Conservation (phyloP, 805 yeast species). For the Zygosaccharomyces rouxii region DNA sequence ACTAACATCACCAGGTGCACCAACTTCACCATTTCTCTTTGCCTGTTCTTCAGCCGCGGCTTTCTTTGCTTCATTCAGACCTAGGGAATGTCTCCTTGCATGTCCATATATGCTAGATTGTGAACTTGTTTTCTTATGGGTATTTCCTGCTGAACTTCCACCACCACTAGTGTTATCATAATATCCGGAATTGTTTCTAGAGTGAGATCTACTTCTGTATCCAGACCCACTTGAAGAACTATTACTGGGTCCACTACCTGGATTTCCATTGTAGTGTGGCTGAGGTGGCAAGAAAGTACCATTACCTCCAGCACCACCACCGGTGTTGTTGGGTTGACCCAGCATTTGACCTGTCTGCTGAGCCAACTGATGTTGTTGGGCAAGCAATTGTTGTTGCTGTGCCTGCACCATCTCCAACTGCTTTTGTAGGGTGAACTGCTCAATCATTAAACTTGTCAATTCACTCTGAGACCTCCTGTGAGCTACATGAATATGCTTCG, state of each 20-base stretch:
- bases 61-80: constrained; percentile 84
- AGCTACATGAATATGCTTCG: constrained; percentile 81
- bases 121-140: constrained; percentile 50
- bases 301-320: constrained; percentile 14
- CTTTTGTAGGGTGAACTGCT: constrained; percentile 81
- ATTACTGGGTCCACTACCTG: constrained; percentile 2
- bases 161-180: constrained; percentile 20
- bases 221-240: constrained; percentile 14
- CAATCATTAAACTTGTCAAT: constrained; percentile 86
- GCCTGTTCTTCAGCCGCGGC: constrained; percentile 93
- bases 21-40: constrained; percentile 44
- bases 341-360: constrained; percentile 54
- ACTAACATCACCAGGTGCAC: neutral
- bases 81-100: constrained; percentile 85
- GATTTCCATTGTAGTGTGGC: constrained; percentile 24
- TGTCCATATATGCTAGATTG: constrained; percentile 59
- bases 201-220: constrained; percentile 34
- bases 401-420: constrained; percentile 89
- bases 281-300: constrained; percentile 21
- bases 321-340: constrained; percentile 12
- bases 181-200: constrained; percentile 36
- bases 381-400: constrained; percentile 76
- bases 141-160: constrained; percentile 13
- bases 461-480: constrained; percentile 96
- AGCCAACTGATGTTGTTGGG: constrained; percentile 40